Base-by-base conservation (phyloP, 2,329 filamentous ascomycete genomes). In the Sporothrix luriei region DNA sequence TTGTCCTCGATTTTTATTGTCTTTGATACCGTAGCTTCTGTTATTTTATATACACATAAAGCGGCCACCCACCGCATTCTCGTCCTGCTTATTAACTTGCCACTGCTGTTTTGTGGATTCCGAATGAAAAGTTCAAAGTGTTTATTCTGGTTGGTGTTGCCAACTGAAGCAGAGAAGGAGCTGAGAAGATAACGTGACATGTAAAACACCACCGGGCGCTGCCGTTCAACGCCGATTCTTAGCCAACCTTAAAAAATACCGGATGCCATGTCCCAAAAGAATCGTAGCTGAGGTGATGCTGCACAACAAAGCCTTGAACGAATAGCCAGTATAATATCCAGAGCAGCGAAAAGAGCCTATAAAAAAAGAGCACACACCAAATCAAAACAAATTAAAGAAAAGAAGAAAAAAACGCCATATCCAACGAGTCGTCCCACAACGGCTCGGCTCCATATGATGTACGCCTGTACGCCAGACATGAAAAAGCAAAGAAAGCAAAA, bases 1-100 rank as follows among this genome's bases (percentile, higher is more conserved):
- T 21, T 48, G 19, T 29, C 24, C 24, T 64, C 33, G 19, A 49
- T 21, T 64, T 43, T 33, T n/a, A 14, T 59, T 24, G 14, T 33
- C 38, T 46, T 46, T 62, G 57, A 62, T 62, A 62, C 38, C 57
- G 57, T 46, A 62, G 38, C 40, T 43, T 46, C 24, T 46, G 40
- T 62, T 46, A 10, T 38, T 19, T 46, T 62, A 62, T 43, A 46
- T 46, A 62, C 57, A 46, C 38, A 46, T 43, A 46, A 62, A 26
- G 46, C 38, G 57, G 57, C 57, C 57, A 46, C 38, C 57, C 57
- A 21, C 43, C 57, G 57, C 21, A 46, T 19, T 46, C 9, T 4
- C 46, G 14, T 62, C n/a, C 26, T 24, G n/a, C 21, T 24, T 21
- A 26, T 62, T 13, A 46, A 46, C 38, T 43, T 19, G 13, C 9